These are phyloP conservation scores for Neurospora sp. DNA, from an alignment of 495 filamentous ascomycete species.

Conservation along the genomic window DNA sequence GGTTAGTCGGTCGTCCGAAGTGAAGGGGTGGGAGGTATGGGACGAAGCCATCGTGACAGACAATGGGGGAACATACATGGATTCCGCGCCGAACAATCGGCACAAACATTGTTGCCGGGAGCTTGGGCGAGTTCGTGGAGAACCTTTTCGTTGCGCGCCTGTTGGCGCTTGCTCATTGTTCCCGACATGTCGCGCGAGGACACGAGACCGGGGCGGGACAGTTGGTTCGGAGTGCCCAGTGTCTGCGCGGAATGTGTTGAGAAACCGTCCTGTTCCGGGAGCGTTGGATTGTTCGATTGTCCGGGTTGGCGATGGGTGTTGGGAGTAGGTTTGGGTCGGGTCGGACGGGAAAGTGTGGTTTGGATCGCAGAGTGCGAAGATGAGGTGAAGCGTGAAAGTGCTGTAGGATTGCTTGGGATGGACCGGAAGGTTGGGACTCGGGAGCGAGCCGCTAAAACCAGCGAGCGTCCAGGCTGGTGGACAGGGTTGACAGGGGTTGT, in stretches of 20 bases:
- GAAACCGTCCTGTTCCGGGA: neutral
- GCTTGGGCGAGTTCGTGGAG: slow-evolving; percentile 88
- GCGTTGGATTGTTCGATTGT: neutral
- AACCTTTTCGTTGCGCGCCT: slow-evolving; percentile 87
- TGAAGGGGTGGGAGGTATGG: neutral
- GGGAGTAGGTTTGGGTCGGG: neutral
- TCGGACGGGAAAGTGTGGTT: neutral
- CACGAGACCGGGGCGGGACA: neutral
- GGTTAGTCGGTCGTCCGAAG: slow-evolving; percentile 8
- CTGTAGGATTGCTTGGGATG: neutral
- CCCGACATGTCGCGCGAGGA: slow-evolving; percentile 33
- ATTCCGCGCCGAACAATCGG: slow-evolving; percentile 84
- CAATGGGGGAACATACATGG: slow-evolving; percentile 55
- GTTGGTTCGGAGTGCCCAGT: neutral
- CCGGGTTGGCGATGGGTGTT: neutral
- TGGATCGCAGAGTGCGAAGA: neutral
- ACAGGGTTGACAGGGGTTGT: neutral
- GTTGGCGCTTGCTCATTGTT: slow-evolving; percentile 76
- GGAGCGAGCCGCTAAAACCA: neutral
- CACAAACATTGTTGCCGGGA: slow-evolving; percentile 88
- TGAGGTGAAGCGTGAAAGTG: neutral
- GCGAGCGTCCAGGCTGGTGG: neutral
- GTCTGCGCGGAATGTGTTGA: neutral
- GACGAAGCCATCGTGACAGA: slow-evolving; percentile 2
- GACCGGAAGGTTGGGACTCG: neutral